Evolutionary conservation across 768 basidiomycete genomes (phyloP), one percentile per base, ranked within the genome.

Genomic region (Brasilioporus rufonigricans): DNA sequence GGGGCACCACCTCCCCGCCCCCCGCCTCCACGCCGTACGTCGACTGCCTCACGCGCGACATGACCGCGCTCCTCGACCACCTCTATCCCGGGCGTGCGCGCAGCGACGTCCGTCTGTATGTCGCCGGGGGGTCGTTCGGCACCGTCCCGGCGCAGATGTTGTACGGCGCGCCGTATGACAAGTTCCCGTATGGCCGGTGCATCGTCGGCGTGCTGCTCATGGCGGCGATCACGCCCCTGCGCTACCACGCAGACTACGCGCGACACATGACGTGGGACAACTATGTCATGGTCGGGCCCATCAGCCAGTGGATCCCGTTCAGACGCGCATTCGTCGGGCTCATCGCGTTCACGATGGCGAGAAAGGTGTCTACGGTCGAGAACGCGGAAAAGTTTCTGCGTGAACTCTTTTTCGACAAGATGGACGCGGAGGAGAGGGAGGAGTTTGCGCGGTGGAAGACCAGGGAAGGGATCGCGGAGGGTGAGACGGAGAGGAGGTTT

Each of bases 121-220:
- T 85, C 52, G 65, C 73, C 14, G 84, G 80, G 0, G 78, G 79
- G 13, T 82, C 81, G 3, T 82, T 77, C 58, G 84, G 84, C 19
- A 80, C 78, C 0, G 73, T 76, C 12, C 71, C 77, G 4, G 78
- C 83, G 1, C 84, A 85, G 70, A 81, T 84, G 35, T 61, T 85
- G 13, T 84, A 80, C 54, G 80, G 78, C 2, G 75, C 79, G 0
- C 62, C 80, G 0, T 79, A 77, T 66, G 73, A 78, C 60, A 58
- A 67, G 16, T 86, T 85, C 55, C 81, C 81, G 8, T 72, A 76
- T 27, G 80, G 79, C 19, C 68, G 72, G 16, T 67, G 74, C 46
- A 74, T 84, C 57, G 69, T 63, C 5, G 79, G 78, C 2, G 71
- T 82, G 59, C 57, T 85, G 44, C 72, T 85, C 41, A 63, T 79